Conservation (phyloP, 495 filamentous ascomycete genomes). For the Antarctomyces pellizariae region DNA sequence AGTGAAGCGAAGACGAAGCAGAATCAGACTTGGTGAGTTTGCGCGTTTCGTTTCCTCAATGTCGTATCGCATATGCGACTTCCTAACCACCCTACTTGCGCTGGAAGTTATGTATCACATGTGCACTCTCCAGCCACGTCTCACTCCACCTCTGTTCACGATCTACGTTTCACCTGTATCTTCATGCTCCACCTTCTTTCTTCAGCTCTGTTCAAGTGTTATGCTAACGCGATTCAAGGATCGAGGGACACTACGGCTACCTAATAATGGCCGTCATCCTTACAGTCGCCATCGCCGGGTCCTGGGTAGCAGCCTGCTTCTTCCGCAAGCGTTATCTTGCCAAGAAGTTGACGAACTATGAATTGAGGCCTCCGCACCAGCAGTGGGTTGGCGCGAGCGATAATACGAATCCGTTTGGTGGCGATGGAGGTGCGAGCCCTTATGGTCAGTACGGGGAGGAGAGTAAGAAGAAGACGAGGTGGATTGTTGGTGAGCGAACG, state of each 20-base stretch:
- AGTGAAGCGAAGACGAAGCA: no score
- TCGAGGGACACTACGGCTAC: constrained; percentile 27
- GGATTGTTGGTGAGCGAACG: neutral
- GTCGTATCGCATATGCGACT: no score
- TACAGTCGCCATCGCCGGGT: constrained; percentile 23
- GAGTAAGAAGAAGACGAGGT: neutral
- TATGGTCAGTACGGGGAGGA: neutral
- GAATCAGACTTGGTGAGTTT: no score
- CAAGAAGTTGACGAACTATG: constrained; percentile 26
- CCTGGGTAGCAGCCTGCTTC: constrained; percentile 28
- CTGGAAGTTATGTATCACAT: no score
- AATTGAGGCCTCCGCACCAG: constrained; percentile 17
- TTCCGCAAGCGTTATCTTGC: constrained; percentile 26
- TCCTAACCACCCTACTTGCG: no score
- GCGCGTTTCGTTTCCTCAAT: no score
- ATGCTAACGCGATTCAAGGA: constrained; percentile 17
- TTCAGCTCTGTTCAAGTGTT: no score
- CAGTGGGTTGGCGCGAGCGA: constrained; percentile 10
- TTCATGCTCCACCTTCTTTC: no score
- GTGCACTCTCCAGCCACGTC: no score
- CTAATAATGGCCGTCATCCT: constrained; percentile 31
- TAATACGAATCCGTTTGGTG: constrained; percentile 6
- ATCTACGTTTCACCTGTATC: no score
- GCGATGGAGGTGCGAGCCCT: neutral
- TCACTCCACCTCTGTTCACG: no score